phyloP scores from a whole-genome alignment of 2,329 filamentous ascomycete species.

The Trichophyton benhamiae region DNA sequence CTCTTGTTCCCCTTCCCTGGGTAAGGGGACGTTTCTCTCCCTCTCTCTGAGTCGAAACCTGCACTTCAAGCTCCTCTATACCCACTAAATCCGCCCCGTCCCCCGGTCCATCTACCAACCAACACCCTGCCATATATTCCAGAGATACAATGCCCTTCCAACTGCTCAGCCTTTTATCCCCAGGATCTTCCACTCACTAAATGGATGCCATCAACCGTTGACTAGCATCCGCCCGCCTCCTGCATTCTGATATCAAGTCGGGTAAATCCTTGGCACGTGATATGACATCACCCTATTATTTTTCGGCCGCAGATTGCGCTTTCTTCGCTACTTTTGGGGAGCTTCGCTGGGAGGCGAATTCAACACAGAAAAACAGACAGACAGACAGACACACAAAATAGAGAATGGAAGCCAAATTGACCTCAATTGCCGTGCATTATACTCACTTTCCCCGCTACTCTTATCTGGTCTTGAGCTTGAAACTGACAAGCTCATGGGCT shows the following conservation, averaged over 20 bases:
- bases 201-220: too few species aligned
- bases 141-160: background rate
- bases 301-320: background rate
- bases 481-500: background rate
- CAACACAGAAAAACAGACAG: background rate
- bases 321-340: background rate
- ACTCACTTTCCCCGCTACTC: background rate
- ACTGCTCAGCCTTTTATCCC: too few species aligned
- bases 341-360: background rate
- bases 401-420: background rate
- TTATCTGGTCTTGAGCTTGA: background rate
- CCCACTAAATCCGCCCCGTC: too few species aligned
- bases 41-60: background rate
- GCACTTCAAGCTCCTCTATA: too few species aligned
- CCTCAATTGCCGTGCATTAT: background rate
- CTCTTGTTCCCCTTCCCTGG: background rate
- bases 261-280: background rate
- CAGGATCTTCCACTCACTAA: too few species aligned
- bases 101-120: too few species aligned
- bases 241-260: background rate
- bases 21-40: background rate
- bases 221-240: background rate
- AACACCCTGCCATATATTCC: too few species aligned
- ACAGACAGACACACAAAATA: background rate
- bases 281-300: background rate